Evolutionary conservation across 495 filamentous ascomycete species (phyloP).

Genomic region (Lepraria neglecta): DNA sequence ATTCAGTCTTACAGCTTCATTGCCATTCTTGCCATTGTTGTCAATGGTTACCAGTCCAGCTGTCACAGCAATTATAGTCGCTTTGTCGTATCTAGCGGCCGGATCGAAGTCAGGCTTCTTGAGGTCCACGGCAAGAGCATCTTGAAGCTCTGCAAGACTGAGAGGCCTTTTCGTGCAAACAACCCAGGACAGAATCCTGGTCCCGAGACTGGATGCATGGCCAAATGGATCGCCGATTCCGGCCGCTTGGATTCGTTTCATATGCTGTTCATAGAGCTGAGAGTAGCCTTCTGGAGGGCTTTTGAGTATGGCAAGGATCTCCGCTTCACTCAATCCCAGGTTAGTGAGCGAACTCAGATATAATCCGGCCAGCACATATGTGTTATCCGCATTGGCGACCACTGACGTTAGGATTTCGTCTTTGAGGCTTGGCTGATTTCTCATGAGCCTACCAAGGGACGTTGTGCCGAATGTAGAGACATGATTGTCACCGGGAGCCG

Average conservation of each 20-base stretch:
- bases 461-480: slow-evolving; percentile 19
- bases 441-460: slow-evolving; percentile 22
- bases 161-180: slow-evolving; percentile 23
- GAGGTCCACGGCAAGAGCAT: slow-evolving; percentile 27
- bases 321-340: slow-evolving; percentile 15
- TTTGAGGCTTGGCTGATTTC: slow-evolving; percentile 18
- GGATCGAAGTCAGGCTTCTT: slow-evolving; percentile 17
- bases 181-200: slow-evolving; percentile 23
- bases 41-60: slow-evolving; percentile 27
- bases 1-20: slow-evolving; percentile 23
- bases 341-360: slow-evolving; percentile 24
- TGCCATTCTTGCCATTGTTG: background rate
- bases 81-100: slow-evolving; percentile 16
- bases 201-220: slow-evolving; percentile 12
- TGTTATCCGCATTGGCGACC: slow-evolving; percentile 24
- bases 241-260: slow-evolving; percentile 19
- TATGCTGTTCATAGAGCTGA: slow-evolving; percentile 26
- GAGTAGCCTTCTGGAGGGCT: slow-evolving; percentile 24
- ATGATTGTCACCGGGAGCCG: background rate
- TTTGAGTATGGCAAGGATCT: slow-evolving; percentile 23
- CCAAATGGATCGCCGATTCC: background rate
- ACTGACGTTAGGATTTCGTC: slow-evolving; percentile 24
- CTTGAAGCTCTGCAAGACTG: slow-evolving; percentile 26
- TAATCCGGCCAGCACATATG: slow-evolving; percentile 28
- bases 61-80: slow-evolving; percentile 25